Conservation (phyloP, 495 filamentous ascomycete species). For the Lasiosphaeris hirsuta region DNA sequence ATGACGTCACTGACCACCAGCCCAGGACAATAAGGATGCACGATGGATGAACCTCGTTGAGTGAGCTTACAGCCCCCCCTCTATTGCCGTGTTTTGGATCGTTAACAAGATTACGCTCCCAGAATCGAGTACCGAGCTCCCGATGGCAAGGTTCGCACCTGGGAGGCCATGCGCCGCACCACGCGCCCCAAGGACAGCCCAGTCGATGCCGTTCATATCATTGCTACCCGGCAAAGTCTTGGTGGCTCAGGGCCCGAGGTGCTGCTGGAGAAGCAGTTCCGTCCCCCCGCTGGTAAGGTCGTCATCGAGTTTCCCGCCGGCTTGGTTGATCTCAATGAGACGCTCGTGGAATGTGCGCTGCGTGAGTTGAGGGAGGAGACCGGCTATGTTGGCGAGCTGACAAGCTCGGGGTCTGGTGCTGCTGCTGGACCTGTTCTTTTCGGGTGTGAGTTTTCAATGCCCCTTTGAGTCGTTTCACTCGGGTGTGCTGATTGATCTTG, state of each 20-base stretch:
- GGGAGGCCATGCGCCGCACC: slow-evolving; percentile 65
- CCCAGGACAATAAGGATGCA: too few relatives aligned
- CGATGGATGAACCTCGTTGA: too few relatives aligned
- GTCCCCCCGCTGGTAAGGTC: slow-evolving; percentile 75
- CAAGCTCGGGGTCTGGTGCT: too few relatives aligned
- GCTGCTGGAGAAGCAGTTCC: slow-evolving; percentile 82
- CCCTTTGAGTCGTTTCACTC: too few relatives aligned
- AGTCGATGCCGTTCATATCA: slow-evolving; percentile 76
- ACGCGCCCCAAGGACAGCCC: slow-evolving; percentile 58
- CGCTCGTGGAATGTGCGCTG: slow-evolving; percentile 64
- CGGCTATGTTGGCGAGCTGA: slow-evolving; percentile 43
- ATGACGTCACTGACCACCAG: too few relatives aligned
- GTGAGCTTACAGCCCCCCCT: too few relatives aligned
- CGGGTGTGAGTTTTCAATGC: too few relatives aligned
- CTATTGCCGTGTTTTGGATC: too few relatives aligned
- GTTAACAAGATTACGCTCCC: not conserved
- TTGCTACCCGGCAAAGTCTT: slow-evolving; percentile 61
- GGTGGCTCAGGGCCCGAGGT: slow-evolving; percentile 58
- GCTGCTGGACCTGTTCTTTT: too few relatives aligned
- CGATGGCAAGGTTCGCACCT: slow-evolving; percentile 58
- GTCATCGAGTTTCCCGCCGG: slow-evolving; percentile 74
- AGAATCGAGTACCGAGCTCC: slow-evolving; percentile 65
- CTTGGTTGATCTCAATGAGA: slow-evolving; percentile 69
- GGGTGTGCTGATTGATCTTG: too few relatives aligned
- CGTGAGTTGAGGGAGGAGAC: slow-evolving; percentile 80